These are phyloP conservation scores for Filobasidium floriforme DNA, from an alignment of 768 basidiomycete genomes.

Conservation along the genomic window DNA sequence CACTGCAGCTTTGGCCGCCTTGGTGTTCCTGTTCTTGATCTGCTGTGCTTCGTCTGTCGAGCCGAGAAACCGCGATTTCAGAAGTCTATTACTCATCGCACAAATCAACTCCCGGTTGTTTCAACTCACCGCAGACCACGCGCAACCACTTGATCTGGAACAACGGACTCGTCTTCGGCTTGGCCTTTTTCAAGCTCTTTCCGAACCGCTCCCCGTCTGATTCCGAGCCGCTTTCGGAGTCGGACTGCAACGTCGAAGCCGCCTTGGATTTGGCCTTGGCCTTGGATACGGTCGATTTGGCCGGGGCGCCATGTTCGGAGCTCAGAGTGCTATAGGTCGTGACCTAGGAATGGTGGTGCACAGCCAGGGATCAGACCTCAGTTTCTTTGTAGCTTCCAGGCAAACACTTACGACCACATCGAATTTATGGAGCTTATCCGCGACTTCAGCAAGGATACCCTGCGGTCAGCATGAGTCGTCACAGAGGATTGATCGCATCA, in stretches of 20 bases:
- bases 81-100: not conserved
- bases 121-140: constrained; percentile 64
- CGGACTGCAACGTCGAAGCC: constrained; percentile 48
- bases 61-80: not conserved
- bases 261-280: constrained; percentile 46
- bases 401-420: constrained; percentile 40
- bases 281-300: not conserved
- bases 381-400: no score
- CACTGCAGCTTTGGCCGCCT: constrained; percentile 68
- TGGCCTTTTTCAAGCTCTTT: constrained; percentile 47
- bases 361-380: not conserved
- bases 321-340: constrained; percentile 81
- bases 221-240: constrained; percentile 47
- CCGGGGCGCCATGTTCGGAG: constrained; percentile 58
- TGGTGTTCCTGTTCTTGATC: constrained; percentile 77
- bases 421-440: constrained; percentile 40
- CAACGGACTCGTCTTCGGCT: constrained; percentile 50
- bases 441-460: constrained; percentile 24
- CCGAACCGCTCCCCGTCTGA: constrained; percentile 52
- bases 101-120: not conserved
- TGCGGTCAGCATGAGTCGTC: not conserved
- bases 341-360: constrained; percentile 42
- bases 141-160: constrained; percentile 76
- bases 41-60: constrained; percentile 85
- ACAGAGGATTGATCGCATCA: not conserved